Base-by-base conservation (phyloP, 2,329 filamentous ascomycete genomes). In the Monosporascus sp. region DNA sequence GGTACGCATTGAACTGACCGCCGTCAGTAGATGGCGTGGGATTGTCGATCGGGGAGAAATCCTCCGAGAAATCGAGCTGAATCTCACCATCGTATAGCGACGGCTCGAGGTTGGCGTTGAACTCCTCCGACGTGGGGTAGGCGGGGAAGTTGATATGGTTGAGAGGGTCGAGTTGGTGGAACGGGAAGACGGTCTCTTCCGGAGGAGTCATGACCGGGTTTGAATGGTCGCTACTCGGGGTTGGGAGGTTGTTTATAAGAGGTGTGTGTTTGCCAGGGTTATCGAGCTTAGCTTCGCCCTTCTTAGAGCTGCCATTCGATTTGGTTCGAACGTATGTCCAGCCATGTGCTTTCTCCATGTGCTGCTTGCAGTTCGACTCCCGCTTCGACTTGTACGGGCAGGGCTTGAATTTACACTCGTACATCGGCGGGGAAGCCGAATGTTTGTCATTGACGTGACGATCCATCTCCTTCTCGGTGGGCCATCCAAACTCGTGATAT, bases 381-480 rank as follows among this genome's bases (percentile, higher is more conserved):
- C 92, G 87, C 79, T 97, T 97, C 11, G 92, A 96, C 66, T 91
- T 88, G 76, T 97, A 97, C 0, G 89, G 85, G 79, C 94, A 97
- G 24, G 87, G 87, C 63, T 85, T 80, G 73, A 82, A 97, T 48
- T 85, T 74, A 74, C 94, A 99, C 74, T 90, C 85, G 72, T 85
- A 96, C 76, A 95, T 85, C 44, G 85, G 79, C 5, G 94, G 92
- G 36, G 85, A 80, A 51, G 82, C 75, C 19, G 90, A 92, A 75
- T 99, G 94, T 76, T 95, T 96, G 77, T 99, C 94, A 70, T 97
- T 97, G 72, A 91, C 83, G 71, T 99, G 94, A 51, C 94, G 89
- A 64, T 96, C 92, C 73, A 92, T 89, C 75, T 97, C 94, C 75
- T 99, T 97, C 74, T 97, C 92, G 0, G 94, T 97, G 5, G 94